A percentile compares a stretch with the other conserved stretches of the same genome.
Evolutionary conservation across 768 basidiomycete genomes (phyloP).

Genomic region (Jaapia argillacea): DNA sequence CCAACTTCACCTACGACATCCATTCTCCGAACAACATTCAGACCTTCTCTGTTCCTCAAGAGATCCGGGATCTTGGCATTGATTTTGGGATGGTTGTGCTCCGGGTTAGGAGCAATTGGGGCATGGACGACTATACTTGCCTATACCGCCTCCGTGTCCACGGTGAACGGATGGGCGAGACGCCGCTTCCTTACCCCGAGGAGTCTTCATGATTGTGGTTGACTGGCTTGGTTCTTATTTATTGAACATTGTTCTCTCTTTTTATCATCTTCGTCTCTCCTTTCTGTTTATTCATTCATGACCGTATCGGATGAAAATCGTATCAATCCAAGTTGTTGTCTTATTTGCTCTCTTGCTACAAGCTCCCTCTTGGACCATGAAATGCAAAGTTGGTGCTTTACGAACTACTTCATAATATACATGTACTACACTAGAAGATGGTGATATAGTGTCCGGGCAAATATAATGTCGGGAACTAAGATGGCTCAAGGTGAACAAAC

Average conservation of each 20-base stretch:
- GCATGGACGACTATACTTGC: conserved; percentile 74
- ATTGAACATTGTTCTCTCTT: background rate
- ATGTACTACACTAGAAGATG: no score
- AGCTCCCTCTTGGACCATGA: no score
- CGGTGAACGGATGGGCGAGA: conserved; percentile 41
- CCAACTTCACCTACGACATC: conserved; percentile 37
- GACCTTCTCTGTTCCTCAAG: conserved; percentile 38
- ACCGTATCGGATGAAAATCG: no score
- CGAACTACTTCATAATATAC: no score
- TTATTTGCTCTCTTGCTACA: no score
- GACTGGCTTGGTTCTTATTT: no score
- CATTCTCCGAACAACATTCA: conserved; percentile 30
- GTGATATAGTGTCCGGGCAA: no score
- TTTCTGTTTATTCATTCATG: background rate
- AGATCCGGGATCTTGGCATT: conserved; percentile 58
- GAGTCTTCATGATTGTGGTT: conserved; percentile 8
- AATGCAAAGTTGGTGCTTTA: no score
- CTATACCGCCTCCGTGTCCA: conserved; percentile 81
- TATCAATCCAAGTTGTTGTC: no score
- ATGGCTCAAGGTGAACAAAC: no score
- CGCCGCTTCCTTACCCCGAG: conserved; percentile 24
- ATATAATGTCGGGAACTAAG: no score
- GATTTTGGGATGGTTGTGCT: conserved; percentile 84
- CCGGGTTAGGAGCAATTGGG: conserved; percentile 81
- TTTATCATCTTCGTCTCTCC: background rate